Conservation (phyloP, 176 grass and related monocot species). For the Oryza australiensis region DNA sequence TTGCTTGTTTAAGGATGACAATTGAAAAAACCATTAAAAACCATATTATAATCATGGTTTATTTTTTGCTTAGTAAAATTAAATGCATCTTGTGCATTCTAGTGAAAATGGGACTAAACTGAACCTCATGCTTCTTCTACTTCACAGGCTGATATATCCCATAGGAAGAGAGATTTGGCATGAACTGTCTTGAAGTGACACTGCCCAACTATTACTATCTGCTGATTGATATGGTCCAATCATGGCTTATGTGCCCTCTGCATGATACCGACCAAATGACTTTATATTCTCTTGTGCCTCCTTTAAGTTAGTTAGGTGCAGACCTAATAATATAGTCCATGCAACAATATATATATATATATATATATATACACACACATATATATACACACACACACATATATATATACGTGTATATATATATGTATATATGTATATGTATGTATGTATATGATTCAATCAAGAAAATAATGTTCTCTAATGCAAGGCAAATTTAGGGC, state of each 20-base stretch:
- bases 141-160: not conserved
- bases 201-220: conserved; percentile 11
- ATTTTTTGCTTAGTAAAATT: conserved; percentile 2
- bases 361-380: too few relatives aligned
- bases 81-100: not conserved
- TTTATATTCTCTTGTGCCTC: conserved; percentile 17
- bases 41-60: not conserved
- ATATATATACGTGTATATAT: too few relatives aligned
- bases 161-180: not conserved
- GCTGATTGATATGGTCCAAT: conserved; percentile 4
- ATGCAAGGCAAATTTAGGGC: not conserved
- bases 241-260: not conserved
- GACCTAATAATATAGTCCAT: conserved; percentile 5
- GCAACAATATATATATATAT: not conserved
- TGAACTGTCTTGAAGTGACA: conserved; percentile 16
- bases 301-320: conserved; percentile 1
- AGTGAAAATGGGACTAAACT: conserved; percentile 24
- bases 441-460: too few relatives aligned
- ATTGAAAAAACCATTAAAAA: not conserved
- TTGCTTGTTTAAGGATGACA: not conserved
- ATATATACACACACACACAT: too few relatives aligned
- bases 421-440: too few relatives aligned
- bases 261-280: conserved; percentile 9
- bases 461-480: conserved; percentile 8
- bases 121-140: not conserved